Evolutionary conservation across 768 basidiomycete genomes (phyloP).

Genomic region (Hemileccinum rubropunctum): DNA sequence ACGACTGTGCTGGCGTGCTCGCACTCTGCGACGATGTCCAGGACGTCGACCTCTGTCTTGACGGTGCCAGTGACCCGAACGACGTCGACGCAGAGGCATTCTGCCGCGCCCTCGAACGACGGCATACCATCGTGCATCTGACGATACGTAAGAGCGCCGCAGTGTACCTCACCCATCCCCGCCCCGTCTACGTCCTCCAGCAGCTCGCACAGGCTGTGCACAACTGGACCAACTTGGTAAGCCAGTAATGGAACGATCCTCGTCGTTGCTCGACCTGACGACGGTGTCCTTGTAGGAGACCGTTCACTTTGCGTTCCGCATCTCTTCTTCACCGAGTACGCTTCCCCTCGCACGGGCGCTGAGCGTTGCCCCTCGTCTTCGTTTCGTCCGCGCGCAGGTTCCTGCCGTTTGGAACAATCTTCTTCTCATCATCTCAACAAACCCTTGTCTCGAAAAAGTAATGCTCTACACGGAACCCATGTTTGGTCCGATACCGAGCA

Average conservation of each 20-base stretch:
- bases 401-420: constrained; percentile 59
- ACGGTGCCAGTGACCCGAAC: constrained; percentile 11
- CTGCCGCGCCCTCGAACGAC: constrained; percentile 38
- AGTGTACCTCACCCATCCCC: constrained; percentile 54
- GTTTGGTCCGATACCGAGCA: constrained; percentile 7
- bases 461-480: constrained; percentile 31
- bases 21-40: constrained; percentile 26
- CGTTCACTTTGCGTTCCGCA: constrained; percentile 53
- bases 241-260: constrained; percentile 16
- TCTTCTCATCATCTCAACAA: constrained; percentile 47
- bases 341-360: constrained; percentile 36
- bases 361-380: constrained; percentile 42
- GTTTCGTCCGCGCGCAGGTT: constrained; percentile 49
- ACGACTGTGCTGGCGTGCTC: constrained; percentile 40
- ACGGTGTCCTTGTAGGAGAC: constrained; percentile 45
- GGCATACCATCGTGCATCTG: constrained; percentile 42
- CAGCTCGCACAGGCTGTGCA: constrained; percentile 45
- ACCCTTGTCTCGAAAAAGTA: constrained; percentile 49
- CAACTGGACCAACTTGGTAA: constrained; percentile 47
- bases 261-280: background rate
- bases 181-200: constrained; percentile 43
- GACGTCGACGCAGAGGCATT: constrained; percentile 35
- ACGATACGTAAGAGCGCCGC: constrained; percentile 49
- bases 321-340: constrained; percentile 39
- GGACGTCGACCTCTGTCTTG: constrained; percentile 40